Evolutionary conservation across 2,329 filamentous ascomycete species (phyloP).

Genomic region (Chlorencoelia australis): DNA sequence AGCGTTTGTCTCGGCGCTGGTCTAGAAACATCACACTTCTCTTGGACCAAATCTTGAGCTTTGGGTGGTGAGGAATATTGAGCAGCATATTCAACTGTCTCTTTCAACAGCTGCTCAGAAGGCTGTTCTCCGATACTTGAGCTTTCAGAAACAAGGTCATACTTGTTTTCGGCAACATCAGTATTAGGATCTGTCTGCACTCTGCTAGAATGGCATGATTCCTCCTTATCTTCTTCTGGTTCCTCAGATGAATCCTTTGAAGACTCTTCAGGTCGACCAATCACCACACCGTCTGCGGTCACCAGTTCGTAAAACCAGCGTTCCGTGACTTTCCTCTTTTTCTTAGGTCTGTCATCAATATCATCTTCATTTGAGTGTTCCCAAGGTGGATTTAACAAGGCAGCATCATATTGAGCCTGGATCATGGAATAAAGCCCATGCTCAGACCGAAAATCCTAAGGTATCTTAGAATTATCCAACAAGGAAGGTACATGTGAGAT

Average conservation of each 20-base stretch:
- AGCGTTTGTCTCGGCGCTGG: too few relatives aligned
- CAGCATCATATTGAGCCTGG: constrained; percentile 53
- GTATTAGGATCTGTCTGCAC: neutral
- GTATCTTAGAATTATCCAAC: constrained; percentile 12
- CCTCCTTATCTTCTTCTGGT: constrained; percentile 6
- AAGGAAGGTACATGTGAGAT: neutral
- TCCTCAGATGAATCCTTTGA: neutral
- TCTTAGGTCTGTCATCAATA: constrained; percentile 27
- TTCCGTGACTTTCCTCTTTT: constrained; percentile 21
- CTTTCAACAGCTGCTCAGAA: constrained; percentile 5
- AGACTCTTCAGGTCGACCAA: constrained; percentile 5
- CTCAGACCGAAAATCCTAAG: constrained; percentile 60
- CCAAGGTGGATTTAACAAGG: constrained; percentile 31
- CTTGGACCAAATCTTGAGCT: too few relatives aligned
- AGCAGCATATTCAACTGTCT: constrained; percentile 6
- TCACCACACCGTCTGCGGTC: constrained; percentile 21
- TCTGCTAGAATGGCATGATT: neutral
- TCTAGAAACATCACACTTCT: too few relatives aligned
- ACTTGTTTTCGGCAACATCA: neutral
- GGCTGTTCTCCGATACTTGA: constrained; percentile 1
- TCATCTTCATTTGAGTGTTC: constrained; percentile 22
- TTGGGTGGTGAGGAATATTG: too few relatives aligned
- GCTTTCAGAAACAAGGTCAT: constrained; percentile 3
- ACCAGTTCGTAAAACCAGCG: constrained; percentile 25
- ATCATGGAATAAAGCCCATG: constrained; percentile 65